Base-by-base conservation (phyloP, 371 early-diverging fungal species). In the Mortierella sp. region DNA sequence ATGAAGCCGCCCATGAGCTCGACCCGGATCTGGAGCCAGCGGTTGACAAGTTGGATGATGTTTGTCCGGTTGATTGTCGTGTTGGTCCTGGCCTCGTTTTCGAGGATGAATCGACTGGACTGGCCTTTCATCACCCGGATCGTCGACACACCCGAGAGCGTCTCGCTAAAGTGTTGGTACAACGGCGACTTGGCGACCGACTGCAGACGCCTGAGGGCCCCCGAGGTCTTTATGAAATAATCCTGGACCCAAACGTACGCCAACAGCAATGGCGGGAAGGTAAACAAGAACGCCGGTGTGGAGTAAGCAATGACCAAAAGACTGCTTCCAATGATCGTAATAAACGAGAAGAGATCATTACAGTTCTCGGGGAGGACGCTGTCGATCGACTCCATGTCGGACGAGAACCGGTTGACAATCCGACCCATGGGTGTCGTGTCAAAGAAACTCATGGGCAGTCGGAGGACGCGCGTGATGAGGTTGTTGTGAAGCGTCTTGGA, bases 371-470 rank as follows among this genome's bases (percentile, higher is more conserved):
- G 86, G 31, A 89, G 75, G 2, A 74, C 80, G 44, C 88, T 89
- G 81, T 95, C 96, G 34, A 95, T 72, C 3, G 87, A 73, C 40
- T 88, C 88, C 74, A 93, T 87, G 76, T 96, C 96, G 37, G 90
- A 87, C 26, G 91, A 88, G 68, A 95, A 95, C 48, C 94, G 84
- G 79, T 93, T 94, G 76, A 95, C 74, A 34, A 95, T 91, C 10
- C 94, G 89, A 16, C 96, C 96, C 45, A 94, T 72, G 13, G 96
- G 99, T 5, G 96, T 97, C 0, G 94, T 92, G 73, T 97, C 95
- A 78, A 94, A 96, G 77, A 96, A 96, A 0, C 91, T 80, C 77
- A 95, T 88, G 11, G 94, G 94, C 13, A 96, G 91, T n/a, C 89
- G 88, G 31, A 95, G 67, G 19, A 95, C 89, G 43, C 93, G 89